phyloP scores from a whole-genome alignment of 2,329 filamentous ascomycete species.

The Massarina eburnea region DNA sequence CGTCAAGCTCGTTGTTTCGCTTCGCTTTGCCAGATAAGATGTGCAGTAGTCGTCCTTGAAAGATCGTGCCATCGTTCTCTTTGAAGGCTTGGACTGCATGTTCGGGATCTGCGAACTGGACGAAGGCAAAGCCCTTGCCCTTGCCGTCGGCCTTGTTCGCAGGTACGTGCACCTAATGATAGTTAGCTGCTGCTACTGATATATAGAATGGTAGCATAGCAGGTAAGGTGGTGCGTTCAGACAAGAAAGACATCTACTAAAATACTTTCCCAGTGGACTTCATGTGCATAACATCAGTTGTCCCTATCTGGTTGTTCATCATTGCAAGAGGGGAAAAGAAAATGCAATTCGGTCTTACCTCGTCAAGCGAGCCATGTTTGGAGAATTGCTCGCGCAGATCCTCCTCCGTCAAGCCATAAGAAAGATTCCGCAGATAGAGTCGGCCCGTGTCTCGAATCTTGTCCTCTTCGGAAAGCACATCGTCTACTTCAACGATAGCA shows the following conservation, averaged over 20 bases:
- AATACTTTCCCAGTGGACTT: constrained; percentile 94
- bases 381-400: constrained; percentile 74
- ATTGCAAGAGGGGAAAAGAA: constrained; percentile 46
- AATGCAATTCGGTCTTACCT: constrained; percentile 65
- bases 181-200: constrained; percentile 13
- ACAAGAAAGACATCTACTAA: constrained; percentile 99
- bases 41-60: constrained; percentile 90
- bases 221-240: constrained; percentile 60
- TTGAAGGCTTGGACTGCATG: constrained; percentile 78
- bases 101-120: constrained; percentile 73
- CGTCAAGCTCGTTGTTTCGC: constrained; percentile 78
- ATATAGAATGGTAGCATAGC: neutral
- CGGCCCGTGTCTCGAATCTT: constrained; percentile 72
- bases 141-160: constrained; percentile 67
- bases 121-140: constrained; percentile 88
- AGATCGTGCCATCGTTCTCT: constrained; percentile 77
- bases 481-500: constrained; percentile 40
- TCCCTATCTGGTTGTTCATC: constrained; percentile 99
- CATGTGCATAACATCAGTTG: constrained; percentile 96
- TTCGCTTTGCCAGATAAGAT: constrained; percentile 84
- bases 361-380: constrained; percentile 74
- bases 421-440: constrained; percentile 85
- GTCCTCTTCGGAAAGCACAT: constrained; percentile 52
- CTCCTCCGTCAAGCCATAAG: constrained; percentile 76
- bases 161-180: constrained; percentile 78